A percentile compares a stretch with the other conserved stretches of the same genome.
Evolutionary conservation across 2,329 filamentous ascomycete genomes (phyloP).

Genomic region (Ceratocystis cubensis): DNA sequence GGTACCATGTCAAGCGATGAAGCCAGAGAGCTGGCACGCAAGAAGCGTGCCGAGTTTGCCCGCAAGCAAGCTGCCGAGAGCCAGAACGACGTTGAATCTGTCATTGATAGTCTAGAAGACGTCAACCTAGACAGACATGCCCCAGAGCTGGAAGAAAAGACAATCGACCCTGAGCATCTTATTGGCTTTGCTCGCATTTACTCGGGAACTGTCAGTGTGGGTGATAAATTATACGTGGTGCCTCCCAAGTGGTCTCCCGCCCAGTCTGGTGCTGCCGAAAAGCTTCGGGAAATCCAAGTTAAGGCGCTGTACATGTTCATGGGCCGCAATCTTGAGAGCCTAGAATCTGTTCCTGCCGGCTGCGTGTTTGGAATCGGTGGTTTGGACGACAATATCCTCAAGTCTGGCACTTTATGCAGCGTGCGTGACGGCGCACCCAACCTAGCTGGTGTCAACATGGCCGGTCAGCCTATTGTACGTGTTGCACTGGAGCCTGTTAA

Average conservation of each 20-base stretch:
- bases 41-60: constrained; percentile 80
- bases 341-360: constrained; percentile 77
- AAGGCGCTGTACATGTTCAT: constrained; percentile 89
- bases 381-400: constrained; percentile 84
- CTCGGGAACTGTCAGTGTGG: constrained; percentile 78
- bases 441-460: constrained; percentile 68
- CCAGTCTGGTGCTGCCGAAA: constrained; percentile 55
- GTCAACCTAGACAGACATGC: constrained; percentile 44
- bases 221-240: constrained; percentile 81
- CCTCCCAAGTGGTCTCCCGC: constrained; percentile 87
- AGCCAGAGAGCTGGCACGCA: constrained; percentile 72
- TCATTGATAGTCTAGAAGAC: constrained; percentile 18
- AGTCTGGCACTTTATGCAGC: constrained; percentile 87
- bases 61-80: constrained; percentile 53
- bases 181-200: constrained; percentile 92
- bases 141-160: constrained; percentile 40
- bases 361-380: constrained; percentile 93
- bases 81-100: constrained; percentile 29
- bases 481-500: constrained; percentile 91
- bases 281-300: constrained; percentile 71
- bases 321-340: constrained; percentile 74
- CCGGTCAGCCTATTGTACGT: constrained; percentile 81
- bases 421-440: constrained; percentile 78
- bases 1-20: constrained; percentile 76
- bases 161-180: constrained; percentile 68